A percentile compares a stretch with the other conserved stretches of the same genome.
Evolutionary conservation across 805 yeast genomes (phyloP).

Genomic region (Kodamaea neixiangensis): DNA sequence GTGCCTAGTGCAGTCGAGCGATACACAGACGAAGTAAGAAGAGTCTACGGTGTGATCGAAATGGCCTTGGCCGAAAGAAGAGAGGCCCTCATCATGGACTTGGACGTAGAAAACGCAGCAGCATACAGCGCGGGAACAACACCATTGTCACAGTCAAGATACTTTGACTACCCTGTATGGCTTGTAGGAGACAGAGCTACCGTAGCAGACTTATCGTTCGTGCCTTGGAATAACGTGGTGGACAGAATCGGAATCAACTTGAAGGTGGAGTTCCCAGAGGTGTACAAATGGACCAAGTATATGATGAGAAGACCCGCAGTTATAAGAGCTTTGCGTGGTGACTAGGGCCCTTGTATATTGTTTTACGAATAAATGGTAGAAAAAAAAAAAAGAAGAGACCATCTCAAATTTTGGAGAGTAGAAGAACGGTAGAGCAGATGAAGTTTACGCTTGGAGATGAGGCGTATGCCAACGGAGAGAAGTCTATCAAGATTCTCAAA

Average conservation of each 20-base stretch:
- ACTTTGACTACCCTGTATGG: slow-evolving; percentile 94
- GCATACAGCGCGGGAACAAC: slow-evolving; percentile 87
- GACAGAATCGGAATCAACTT: slow-evolving; percentile 89
- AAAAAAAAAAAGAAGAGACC: not conserved
- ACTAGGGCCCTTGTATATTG: slow-evolving; percentile 22
- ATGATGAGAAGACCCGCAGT: slow-evolving; percentile 97
- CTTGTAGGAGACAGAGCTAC: slow-evolving; percentile 80
- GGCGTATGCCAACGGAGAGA: slow-evolving; percentile 13
- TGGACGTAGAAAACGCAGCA: slow-evolving; percentile 84
- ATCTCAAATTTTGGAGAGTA: not conserved
- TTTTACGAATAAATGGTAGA: slow-evolving; percentile 7
- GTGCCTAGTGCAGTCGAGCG: slow-evolving; percentile 89
- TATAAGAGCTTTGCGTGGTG: slow-evolving; percentile 79
- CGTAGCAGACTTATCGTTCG: slow-evolving; percentile 88
- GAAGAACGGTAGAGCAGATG: slow-evolving; percentile 2
- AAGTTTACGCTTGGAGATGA: slow-evolving; percentile 20
- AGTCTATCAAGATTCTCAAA: slow-evolving; percentile 18
- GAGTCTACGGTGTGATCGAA: slow-evolving; percentile 92
- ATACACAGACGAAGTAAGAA: slow-evolving; percentile 86
- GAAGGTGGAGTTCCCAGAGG: slow-evolving; percentile 89
- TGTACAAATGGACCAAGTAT: slow-evolving; percentile 90
- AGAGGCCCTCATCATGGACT: slow-evolving; percentile 85
- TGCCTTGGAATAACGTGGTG: slow-evolving; percentile 96
- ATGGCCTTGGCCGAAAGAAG: slow-evolving; percentile 93
- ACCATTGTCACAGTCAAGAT: slow-evolving; percentile 79